These are phyloP conservation scores for Piper betle DNA, from an alignment of 164 flowering plant species.

Conservation along the genomic window DNA sequence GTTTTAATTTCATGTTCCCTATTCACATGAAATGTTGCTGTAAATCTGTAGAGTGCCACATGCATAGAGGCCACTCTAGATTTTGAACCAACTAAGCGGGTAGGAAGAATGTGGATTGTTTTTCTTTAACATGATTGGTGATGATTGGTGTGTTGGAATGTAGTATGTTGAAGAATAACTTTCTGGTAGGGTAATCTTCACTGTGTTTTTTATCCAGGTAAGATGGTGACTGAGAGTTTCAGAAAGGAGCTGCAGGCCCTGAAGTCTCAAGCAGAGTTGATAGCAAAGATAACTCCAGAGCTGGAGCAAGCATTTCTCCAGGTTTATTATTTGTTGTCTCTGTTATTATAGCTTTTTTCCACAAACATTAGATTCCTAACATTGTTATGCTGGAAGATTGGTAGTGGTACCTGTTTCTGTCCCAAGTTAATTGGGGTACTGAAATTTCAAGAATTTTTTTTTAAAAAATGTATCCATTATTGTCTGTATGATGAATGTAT, in stretches of 20 bases:
- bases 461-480: too few relatives aligned
- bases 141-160: background rate
- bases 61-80: too few relatives aligned
- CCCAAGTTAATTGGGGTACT: too few relatives aligned
- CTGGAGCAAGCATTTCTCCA: slow-evolving; percentile 59
- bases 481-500: too few relatives aligned
- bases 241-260: slow-evolving; percentile 37
- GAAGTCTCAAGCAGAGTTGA: slow-evolving; percentile 65
- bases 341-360: background rate
- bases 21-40: too few relatives aligned
- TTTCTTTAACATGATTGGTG: too few relatives aligned
- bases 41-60: too few relatives aligned
- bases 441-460: too few relatives aligned
- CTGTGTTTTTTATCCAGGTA: slow-evolving; percentile 26
- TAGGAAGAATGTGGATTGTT: too few relatives aligned
- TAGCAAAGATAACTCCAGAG: slow-evolving; percentile 67
- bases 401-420: background rate
- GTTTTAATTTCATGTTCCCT: too few relatives aligned
- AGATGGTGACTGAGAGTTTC: slow-evolving; percentile 30
- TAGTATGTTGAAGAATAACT: background rate
- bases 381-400: background rate
- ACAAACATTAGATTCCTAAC: background rate
- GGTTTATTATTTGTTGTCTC: slow-evolving; percentile 8
- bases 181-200: background rate
- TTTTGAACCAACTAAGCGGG: too few relatives aligned